Base-by-base conservation (phyloP, 2,329 filamentous ascomycete genomes). In the Phialocephala subalpina region DNA sequence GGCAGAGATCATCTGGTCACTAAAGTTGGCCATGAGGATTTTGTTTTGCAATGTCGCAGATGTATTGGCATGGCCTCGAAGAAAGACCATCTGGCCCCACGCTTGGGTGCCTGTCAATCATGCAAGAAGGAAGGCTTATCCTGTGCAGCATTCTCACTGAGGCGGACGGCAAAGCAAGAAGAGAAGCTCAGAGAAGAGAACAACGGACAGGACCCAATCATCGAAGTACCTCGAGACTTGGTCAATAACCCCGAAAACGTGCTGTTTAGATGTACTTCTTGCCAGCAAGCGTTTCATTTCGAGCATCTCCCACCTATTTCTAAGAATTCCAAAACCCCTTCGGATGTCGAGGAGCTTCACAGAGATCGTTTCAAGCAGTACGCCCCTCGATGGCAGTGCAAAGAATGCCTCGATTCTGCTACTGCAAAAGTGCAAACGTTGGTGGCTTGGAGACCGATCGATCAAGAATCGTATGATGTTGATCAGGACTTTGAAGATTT, bases 11-110 rank as follows among this genome's bases (percentile, higher is more conserved):
- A 98, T 77, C 81, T 96, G 40, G 93, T 93, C 11, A 98, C 94
- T 27, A 99, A 98, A 77, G 79, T 97, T 60, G 89, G 83, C 1
- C 82, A 90, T 0, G 88, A 90, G 1, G 80, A 90, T 42, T 98
- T 97, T 72, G 90, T 99, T 18, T 81, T 99, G 45, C 96, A 99
- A 76, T 99, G 96, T 80, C 90, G 89, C 70, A 91, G 90, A 64
- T 99, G 96, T 76, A 85, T 98, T 68, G 90, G 90, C 3, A 75
- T 85, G 22, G 84, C 89, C 55, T 81, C 82, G 67, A 89, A 88
- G 75, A 94, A 92, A 73, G 93, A 97, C 69, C 69, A 74, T 0
- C 84, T 82, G 20, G 89, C 90, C 0, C 94, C 96, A 0, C 84
- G 89, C 67, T 85, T 93, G 55, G 88, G 90, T 65, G 82, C 82